Evolutionary conservation across 345 rosid genomes (phyloP), one percentile per base, ranked within the genome.

Genomic region (Nephelium lappaceum): DNA sequence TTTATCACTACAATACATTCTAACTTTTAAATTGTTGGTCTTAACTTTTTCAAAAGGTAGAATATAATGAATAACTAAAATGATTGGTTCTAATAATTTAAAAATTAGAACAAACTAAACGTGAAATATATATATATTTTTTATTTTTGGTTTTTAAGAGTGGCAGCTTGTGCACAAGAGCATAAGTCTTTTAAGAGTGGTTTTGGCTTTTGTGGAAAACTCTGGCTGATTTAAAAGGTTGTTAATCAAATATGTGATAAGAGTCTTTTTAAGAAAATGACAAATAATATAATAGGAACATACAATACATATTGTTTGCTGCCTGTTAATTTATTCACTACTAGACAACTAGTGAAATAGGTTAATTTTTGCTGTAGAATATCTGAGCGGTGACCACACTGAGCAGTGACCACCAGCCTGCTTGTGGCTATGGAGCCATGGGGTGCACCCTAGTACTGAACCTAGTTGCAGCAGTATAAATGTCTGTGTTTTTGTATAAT

Each of bases 181-280:
- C 79, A 53, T 23, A 64, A 78, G 5, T 0, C 8, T 1, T n/a
- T 60, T 53, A 53, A 18, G 70, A 60, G 21, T 42, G 74, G 73
- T 57, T 31, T 55, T 82, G 81, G 63, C 81, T 69, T 74, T 78
- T 82, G 38, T 43, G 39, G 42, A 21, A 21, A 57, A 19, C 45
- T 64, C 49, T 73, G 53, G 27, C 53, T 23, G 18, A 27, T 67
- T 23, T 63, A 19, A 49, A 49, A 14, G 19, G 15, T 12, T 49
- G 16, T 49, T 3, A 49, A 49, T 49, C 15, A 49, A 49, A 14
- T 3, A 18, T 23, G 8, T 4, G 11, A 10, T 6, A 25, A 3
- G 5, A 12, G 27, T 31, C 11, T 19, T 23, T 23, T 8, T 3
- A 14, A 27, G 77, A 74, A 74, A 61, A 43, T 43, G 77, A 74